Evolutionary conservation across 208 protist species (phyloP), one percentile per base, ranked within the genome.

Genomic region (Leishmania major): DNA sequence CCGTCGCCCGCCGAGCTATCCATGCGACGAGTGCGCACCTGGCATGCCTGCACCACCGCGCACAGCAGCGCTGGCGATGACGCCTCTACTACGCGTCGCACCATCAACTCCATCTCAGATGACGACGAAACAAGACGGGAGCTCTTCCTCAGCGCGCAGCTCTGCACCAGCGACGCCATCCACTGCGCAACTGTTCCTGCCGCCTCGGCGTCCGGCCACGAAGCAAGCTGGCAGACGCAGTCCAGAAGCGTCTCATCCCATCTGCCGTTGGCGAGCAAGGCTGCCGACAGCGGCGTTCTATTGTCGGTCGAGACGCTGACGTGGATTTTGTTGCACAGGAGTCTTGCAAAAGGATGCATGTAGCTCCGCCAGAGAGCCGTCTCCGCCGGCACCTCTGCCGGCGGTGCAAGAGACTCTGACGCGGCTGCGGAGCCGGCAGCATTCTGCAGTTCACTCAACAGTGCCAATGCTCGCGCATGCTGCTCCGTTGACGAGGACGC

Each of bases 11-110:
- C 6, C 51, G 64, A 10, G 6, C n/a, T 22, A 43, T 55, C 66
- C 5, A 31, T 37, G n/a, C 31, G 7, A 67, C 40, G 59, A 79
- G 71, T 10, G 73, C 49, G 55, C 31, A 66, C 75, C 35, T 78
- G 75, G 17, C 25, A 51, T 13, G 77, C 72, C 31, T 71, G 67
- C 49, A 85, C 28, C 47, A 83, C 37, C 28, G 47, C 66, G 6
- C 64, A 62, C 15, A 86, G 55, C 17, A 83, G 66, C 37, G 45
- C 72, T 37, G 77, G 79, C 43, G 79, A 81, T 49, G 80, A 17
- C 51, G 71, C 80, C 72, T 79, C 77, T 10, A 88, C 19, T 2
- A 88, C 47, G 15, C 53, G 25, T 6, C 77, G 80, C 51, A 88
- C 80, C 1, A 59, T 57, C 49, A 64, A 69, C 40, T 78, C 75